These are phyloP conservation scores for Colletotrichum noveboracense DNA, from an alignment of 2,329 filamentous ascomycete genomes.

Conservation along the genomic window DNA sequence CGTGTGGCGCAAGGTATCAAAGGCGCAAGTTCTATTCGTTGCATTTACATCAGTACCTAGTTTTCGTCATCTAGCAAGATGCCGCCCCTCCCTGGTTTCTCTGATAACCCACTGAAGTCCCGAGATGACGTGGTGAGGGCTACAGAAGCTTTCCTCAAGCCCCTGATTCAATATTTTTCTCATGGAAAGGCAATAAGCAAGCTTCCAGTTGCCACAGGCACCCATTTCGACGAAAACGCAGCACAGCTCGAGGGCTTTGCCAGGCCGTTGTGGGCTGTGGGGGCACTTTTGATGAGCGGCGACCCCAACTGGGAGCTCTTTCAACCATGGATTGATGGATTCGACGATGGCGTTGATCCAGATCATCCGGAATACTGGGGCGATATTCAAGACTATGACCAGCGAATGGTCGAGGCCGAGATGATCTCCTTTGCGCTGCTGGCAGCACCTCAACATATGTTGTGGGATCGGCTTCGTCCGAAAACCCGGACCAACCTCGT, in stretches of 20 bases:
- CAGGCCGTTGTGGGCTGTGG: not conserved
- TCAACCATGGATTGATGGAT: not conserved
- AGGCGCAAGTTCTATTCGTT: not conserved
- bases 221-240: not conserved
- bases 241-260: not conserved
- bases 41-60: not conserved
- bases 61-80: not conserved
- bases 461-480: not conserved
- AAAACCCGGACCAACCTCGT: not conserved
- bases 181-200: not conserved
- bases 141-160: not conserved
- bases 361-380: not conserved
- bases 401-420: constrained; percentile 6
- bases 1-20: not conserved
- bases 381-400: not conserved
- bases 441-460: not conserved
- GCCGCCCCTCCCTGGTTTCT: not conserved
- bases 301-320: not conserved
- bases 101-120: not conserved
- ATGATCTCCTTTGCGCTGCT: not conserved
- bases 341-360: not conserved
- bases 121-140: not conserved
- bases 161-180: not conserved
- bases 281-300: not conserved
- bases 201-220: not conserved